Conservation (phyloP, 148 eudicot species). For the Simmondsia chinensis region DNA sequence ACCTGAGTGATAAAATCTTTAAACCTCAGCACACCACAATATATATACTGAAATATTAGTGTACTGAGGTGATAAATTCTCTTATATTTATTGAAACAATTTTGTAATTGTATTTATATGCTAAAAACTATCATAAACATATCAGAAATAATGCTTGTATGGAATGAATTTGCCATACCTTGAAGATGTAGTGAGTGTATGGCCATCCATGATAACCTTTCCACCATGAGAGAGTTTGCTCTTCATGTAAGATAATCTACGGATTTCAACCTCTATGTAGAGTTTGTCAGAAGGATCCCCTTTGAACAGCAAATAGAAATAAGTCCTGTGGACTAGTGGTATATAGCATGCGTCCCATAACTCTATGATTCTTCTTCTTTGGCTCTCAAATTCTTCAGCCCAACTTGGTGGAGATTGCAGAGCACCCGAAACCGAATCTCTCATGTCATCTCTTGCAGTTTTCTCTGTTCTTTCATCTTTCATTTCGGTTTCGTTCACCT, state of each 20-base stretch:
- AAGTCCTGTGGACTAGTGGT: conserved; percentile 74
- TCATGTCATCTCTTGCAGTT: conserved; percentile 19
- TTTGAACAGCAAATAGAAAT: conserved; percentile 74
- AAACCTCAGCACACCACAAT: too few relatives aligned
- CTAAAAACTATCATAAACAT: not conserved
- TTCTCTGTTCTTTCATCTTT: conserved; percentile 5
- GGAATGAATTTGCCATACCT: too few relatives aligned
- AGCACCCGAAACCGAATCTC: conserved; percentile 14
- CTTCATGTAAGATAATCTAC: conserved; percentile 76
- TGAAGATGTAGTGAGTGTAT: conserved; percentile 29
- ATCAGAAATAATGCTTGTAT: not conserved
- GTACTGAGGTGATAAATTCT: too few relatives aligned
- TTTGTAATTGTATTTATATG: not conserved
- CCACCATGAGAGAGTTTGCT: conserved; percentile 37
- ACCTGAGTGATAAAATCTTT: too few relatives aligned
- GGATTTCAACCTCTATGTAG: conserved; percentile 86
- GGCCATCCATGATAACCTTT: conserved; percentile 42
- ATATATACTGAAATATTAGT: too few relatives aligned
- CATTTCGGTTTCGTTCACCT: conserved; percentile 10
- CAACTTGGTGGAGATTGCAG: conserved; percentile 27
- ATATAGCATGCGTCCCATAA: conserved; percentile 79
- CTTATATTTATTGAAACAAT: too few relatives aligned
- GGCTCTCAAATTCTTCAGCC: conserved; percentile 56
- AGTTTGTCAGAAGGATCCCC: conserved; percentile 86
- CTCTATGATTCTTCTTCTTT: conserved; percentile 47